Evolutionary conservation across 2,329 filamentous ascomycete genomes (phyloP).

Genomic region (Botrytis cinerea): DNA sequence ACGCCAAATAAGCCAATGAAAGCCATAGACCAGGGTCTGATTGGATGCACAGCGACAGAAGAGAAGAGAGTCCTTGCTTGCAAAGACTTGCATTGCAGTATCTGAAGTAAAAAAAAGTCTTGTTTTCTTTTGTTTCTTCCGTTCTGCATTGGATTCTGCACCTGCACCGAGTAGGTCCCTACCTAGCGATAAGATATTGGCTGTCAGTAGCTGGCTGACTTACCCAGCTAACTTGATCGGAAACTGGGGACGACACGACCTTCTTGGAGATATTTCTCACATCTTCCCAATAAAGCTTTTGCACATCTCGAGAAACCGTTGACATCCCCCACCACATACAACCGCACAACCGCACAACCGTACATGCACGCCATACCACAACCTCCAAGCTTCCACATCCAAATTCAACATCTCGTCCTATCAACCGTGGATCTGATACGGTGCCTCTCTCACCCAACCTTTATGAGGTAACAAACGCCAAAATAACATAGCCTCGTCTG

Average conservation of each 20-base stretch:
- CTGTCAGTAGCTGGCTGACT: background rate
- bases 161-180: constrained; percentile 9
- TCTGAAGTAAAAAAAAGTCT: constrained; percentile 13
- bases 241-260: background rate
- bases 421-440: background rate
- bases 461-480: constrained; percentile 31
- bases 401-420: background rate
- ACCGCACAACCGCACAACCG: background rate
- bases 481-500: constrained; percentile 32
- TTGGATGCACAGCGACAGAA: constrained; percentile 1
- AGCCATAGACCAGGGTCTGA: constrained; percentile 1
- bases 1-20: constrained; percentile 9
- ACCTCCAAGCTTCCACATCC: background rate
- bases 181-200: background rate
- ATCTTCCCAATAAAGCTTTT: background rate
- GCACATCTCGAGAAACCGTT: background rate
- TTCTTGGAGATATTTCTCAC: background rate
- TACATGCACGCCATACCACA: background rate
- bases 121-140: background rate
- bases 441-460: background rate
- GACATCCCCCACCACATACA: constrained; percentile 5
- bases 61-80: background rate
- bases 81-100: background rate
- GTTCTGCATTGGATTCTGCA: constrained; percentile 2
- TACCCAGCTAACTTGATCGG: background rate